Evolutionary conservation across 2,329 filamentous ascomycete genomes (phyloP).

Genomic region (Madurella mycetomatis): DNA sequence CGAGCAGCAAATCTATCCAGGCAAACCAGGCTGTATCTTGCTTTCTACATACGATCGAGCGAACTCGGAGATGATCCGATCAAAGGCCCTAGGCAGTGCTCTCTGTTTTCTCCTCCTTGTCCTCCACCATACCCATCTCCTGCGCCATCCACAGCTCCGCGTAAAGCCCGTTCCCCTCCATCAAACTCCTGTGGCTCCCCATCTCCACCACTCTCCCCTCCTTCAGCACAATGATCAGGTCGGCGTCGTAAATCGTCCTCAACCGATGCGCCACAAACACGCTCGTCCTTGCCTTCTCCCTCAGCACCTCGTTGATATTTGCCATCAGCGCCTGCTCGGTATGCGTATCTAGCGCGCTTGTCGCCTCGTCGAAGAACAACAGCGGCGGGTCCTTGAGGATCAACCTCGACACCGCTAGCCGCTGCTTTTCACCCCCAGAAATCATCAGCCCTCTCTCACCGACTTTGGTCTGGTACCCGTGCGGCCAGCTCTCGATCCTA

Average conservation of each 20-base stretch:
- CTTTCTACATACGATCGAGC: too few relatives aligned
- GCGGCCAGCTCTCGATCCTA: slow-evolving; percentile 71
- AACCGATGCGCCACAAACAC: slow-evolving; percentile 91
- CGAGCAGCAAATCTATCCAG: too few relatives aligned
- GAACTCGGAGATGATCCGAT: too few relatives aligned
- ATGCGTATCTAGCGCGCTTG: slow-evolving; percentile 85
- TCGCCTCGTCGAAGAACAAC: slow-evolving; percentile 93
- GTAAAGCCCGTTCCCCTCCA: slow-evolving; percentile 76
- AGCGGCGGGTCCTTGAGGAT: slow-evolving; percentile 86
- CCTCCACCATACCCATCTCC: slow-evolving; percentile 23
- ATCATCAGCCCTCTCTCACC: slow-evolving; percentile 97
- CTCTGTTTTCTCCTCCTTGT: slow-evolving; percentile 2
- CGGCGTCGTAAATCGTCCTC: slow-evolving; percentile 87
- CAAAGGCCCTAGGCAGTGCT: neutral
- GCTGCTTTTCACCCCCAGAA: slow-evolving; percentile 89
- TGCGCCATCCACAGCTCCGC: slow-evolving; percentile 74
- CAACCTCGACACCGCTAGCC: slow-evolving; percentile 76
- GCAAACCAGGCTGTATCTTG: too few relatives aligned
- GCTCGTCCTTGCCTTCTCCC: slow-evolving; percentile 81
- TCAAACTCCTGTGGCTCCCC: slow-evolving; percentile 78
- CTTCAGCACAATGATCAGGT: slow-evolving; percentile 86
- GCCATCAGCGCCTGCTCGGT: slow-evolving; percentile 86
- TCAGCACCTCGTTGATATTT: slow-evolving; percentile 89
- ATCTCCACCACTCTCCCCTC: slow-evolving; percentile 81
- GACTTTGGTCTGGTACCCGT: slow-evolving; percentile 87